Percentiles rank a stretch among this genome's conserved stretches.
Conservation (phyloP, 192 early-diverging fungal genomes). For the Coemansia sp. region DNA sequence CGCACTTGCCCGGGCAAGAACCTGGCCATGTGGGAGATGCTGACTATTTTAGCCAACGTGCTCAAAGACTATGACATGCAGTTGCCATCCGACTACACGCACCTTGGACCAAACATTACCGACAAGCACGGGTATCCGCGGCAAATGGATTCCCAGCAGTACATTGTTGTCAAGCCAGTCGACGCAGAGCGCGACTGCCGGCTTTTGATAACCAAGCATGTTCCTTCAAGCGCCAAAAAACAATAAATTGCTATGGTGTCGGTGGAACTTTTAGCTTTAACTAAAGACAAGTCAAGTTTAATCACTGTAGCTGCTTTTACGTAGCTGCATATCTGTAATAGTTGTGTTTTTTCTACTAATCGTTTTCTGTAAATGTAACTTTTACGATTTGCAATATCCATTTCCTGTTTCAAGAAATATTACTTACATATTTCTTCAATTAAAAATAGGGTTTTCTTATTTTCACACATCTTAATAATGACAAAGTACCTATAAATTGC, state of each 20-base stretch:
- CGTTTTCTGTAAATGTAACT: too few relatives aligned
- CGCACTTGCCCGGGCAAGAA: conserved; percentile 40
- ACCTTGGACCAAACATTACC: conserved; percentile 35
- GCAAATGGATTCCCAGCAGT: conserved; percentile 38
- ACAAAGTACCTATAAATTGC: too few relatives aligned
- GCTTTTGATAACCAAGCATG: conserved; percentile 12
- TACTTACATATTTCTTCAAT: too few relatives aligned
- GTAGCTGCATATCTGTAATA: too few relatives aligned
- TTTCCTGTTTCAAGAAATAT: too few relatives aligned
- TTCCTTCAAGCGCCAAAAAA: neutral
- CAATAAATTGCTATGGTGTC: neutral
- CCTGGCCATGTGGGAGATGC: conserved; percentile 37
- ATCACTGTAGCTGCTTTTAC: too few relatives aligned
- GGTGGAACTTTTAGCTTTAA: too few relatives aligned
- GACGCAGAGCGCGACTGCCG: conserved; percentile 35
- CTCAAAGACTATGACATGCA: conserved; percentile 43
- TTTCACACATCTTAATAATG: too few relatives aligned
- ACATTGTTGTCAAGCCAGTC: conserved; percentile 39
- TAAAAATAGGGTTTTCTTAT: too few relatives aligned
- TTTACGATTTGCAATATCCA: too few relatives aligned
- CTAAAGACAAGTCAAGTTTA: too few relatives aligned
- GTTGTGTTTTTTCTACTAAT: too few relatives aligned
- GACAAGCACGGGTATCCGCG: conserved; percentile 42
- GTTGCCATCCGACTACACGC: conserved; percentile 29
- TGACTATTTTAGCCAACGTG: conserved; percentile 29